Conservation (phyloP, 768 basidiomycete species). For the Imleria badia region DNA sequence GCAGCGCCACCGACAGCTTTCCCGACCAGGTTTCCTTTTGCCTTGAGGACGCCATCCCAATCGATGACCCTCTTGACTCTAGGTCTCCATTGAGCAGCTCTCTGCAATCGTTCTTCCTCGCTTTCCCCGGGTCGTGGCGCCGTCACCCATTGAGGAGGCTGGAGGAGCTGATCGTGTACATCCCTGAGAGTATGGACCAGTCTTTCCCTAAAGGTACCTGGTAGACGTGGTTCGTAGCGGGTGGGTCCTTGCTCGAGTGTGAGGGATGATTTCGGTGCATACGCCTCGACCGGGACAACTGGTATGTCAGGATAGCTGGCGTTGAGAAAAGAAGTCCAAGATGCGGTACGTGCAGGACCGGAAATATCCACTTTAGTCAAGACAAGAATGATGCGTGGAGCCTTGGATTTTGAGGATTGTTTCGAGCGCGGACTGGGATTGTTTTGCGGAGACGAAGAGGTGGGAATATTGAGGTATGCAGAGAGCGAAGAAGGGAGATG, state of each 20-base stretch:
- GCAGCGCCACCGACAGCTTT: constrained; percentile 43
- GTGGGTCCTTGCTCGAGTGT: constrained; percentile 41
- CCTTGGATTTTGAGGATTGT: constrained; percentile 30
- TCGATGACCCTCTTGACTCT: constrained; percentile 64
- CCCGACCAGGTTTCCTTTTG: constrained; percentile 45
- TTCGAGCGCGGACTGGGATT: constrained; percentile 14
- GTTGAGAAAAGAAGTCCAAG: constrained; percentile 67
- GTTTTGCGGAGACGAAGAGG: not conserved
- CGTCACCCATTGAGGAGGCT: constrained; percentile 61
- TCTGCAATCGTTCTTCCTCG: constrained; percentile 44
- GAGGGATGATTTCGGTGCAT: constrained; percentile 47
- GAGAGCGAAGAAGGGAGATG: constrained; percentile 84
- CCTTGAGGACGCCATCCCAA: constrained; percentile 64
- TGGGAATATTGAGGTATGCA: constrained; percentile 47
- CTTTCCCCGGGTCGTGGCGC: constrained; percentile 37
- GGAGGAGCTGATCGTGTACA: constrained; percentile 64
- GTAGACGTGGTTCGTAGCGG: constrained; percentile 65
- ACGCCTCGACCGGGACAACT: constrained; percentile 78
- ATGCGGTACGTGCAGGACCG: constrained; percentile 57
- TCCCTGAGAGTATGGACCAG: constrained; percentile 65
- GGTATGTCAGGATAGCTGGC: constrained; percentile 50
- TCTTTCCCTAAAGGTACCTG: constrained; percentile 58
- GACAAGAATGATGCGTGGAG: constrained; percentile 56
- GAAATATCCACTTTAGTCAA: constrained; percentile 89
- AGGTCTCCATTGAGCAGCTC: constrained; percentile 62